phyloP scores from a whole-genome alignment of 306 rosid species.

The Vicia sativa region DNA sequence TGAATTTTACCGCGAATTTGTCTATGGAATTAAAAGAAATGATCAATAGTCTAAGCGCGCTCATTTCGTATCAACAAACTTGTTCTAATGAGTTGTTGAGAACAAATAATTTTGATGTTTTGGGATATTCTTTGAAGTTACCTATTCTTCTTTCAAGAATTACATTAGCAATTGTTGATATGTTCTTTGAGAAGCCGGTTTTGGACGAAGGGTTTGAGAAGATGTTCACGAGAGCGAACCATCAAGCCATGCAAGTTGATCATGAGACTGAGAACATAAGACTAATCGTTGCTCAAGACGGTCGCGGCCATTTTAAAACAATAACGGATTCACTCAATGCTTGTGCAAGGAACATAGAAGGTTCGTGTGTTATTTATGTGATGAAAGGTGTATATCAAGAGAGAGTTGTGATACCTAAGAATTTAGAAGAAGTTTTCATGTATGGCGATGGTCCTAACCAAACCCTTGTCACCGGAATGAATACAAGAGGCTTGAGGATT shows the following conservation, averaged over 20 bases:
- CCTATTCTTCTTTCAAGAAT: conserved; percentile 34
- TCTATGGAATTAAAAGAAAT: neutral
- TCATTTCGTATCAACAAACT: conserved; percentile 43
- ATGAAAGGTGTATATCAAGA: conserved; percentile 36
- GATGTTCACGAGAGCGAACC: too few relatives aligned
- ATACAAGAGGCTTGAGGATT: neutral
- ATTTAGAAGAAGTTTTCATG: conserved; percentile 25
- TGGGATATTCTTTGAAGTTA: conserved; percentile 21
- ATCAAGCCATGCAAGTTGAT: neutral
- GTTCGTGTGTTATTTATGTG: conserved; percentile 35
- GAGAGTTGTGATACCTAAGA: conserved; percentile 39
- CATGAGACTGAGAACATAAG: neutral
- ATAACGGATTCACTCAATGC: conserved; percentile 30
- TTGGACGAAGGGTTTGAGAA: neutral
- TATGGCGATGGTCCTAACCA: conserved; percentile 41
- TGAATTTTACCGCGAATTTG: neutral
- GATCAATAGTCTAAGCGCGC: conserved; percentile 37
- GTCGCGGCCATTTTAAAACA: conserved; percentile 32
- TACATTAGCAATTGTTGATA: conserved; percentile 36
- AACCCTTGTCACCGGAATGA: conserved; percentile 35
- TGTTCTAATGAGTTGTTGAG: conserved; percentile 27
- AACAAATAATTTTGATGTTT: conserved; percentile 3
- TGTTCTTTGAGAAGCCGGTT: neutral
- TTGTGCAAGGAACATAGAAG: conserved; percentile 1
- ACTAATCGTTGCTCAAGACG: conserved; percentile 40